A percentile compares a stretch with the other conserved stretches of the same genome.
phyloP scores from a whole-genome alignment of 768 basidiomycete species.

The Termitomyces sp. region DNA sequence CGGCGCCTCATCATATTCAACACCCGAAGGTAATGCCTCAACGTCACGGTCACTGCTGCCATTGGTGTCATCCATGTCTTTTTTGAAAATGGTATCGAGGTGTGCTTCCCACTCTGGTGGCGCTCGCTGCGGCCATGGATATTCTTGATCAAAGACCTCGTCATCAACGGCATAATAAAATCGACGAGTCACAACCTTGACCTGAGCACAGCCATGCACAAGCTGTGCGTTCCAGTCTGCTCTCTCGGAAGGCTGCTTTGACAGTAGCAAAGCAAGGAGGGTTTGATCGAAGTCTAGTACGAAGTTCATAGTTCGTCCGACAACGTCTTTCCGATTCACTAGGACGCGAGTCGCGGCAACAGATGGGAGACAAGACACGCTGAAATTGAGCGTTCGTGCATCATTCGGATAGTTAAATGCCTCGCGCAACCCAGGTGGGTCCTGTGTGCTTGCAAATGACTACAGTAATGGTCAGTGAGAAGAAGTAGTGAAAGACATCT shows the following conservation, averaged over 20 bases:
- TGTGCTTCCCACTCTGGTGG: conserved; percentile 9
- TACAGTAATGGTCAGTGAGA: conserved; percentile 6
- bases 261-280: conserved; percentile 1
- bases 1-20: conserved; percentile 9
- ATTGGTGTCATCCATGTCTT: conserved; percentile 1
- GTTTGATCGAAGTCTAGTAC: conserved; percentile 9
- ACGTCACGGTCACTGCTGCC: background rate
- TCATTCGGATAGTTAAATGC: conserved; percentile 5
- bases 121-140: background rate
- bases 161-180: background rate
- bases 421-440: conserved; percentile 6
- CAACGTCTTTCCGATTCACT: background rate
- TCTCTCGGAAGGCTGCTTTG: background rate
- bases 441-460: conserved; percentile 6
- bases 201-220: background rate
- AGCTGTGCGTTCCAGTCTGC: background rate
- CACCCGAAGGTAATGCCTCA: conserved; percentile 1
- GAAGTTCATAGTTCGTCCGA: background rate
- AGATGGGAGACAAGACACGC: background rate
- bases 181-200: conserved; percentile 2
- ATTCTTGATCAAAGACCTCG: conserved; percentile 5
- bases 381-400: conserved; percentile 4
- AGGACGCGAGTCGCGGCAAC: background rate
- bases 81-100: background rate
- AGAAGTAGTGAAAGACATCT: background rate